Conservation (phyloP, 495 filamentous ascomycete species). For the Hamigera avellanea region DNA sequence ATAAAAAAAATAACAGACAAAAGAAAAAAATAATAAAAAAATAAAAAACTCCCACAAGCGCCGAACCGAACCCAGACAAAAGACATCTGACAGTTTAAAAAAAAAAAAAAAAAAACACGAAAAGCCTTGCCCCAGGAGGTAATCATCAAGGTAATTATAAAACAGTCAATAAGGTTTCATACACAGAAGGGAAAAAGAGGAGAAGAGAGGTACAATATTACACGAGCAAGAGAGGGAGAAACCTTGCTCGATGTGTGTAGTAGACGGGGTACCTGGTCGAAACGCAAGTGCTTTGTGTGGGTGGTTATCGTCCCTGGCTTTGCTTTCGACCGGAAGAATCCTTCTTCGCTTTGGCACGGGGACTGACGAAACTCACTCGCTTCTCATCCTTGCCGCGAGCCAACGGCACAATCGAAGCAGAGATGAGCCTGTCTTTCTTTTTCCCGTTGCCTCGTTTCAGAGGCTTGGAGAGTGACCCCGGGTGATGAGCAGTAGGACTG, state of each 20-base stretch:
- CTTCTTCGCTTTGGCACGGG: conserved; percentile 19
- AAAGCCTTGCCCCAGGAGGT: too few species aligned
- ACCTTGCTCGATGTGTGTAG: conserved; percentile 3
- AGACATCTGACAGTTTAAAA: too few species aligned
- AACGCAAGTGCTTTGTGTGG: conserved; percentile 10
- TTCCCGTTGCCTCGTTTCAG: conserved; percentile 29
- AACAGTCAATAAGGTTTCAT: conserved; percentile 7
- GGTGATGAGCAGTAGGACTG: conserved; percentile 18
- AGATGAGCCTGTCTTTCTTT: conserved; percentile 33
- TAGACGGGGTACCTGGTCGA: background rate
- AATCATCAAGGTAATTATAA: background rate
- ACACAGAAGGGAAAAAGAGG: conserved; percentile 5
- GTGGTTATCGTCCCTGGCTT: conserved; percentile 5
- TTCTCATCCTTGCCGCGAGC: conserved; percentile 28
- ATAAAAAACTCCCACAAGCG: too few species aligned
- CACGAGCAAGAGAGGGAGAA: conserved; percentile 2
- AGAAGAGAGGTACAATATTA: conserved; percentile 3
- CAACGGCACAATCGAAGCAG: conserved; percentile 32
- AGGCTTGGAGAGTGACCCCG: conserved; percentile 29
- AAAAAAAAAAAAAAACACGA: too few species aligned
- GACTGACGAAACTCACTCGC: conserved; percentile 37
- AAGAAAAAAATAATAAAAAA: too few species aligned
- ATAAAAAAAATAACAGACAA: too few species aligned
- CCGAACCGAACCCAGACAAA: too few species aligned
- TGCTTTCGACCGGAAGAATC: conserved; percentile 10